Evolutionary conservation across 345 rosid genomes (phyloP), one percentile per base, ranked within the genome.

Genomic region (Moricandia arvensis): DNA sequence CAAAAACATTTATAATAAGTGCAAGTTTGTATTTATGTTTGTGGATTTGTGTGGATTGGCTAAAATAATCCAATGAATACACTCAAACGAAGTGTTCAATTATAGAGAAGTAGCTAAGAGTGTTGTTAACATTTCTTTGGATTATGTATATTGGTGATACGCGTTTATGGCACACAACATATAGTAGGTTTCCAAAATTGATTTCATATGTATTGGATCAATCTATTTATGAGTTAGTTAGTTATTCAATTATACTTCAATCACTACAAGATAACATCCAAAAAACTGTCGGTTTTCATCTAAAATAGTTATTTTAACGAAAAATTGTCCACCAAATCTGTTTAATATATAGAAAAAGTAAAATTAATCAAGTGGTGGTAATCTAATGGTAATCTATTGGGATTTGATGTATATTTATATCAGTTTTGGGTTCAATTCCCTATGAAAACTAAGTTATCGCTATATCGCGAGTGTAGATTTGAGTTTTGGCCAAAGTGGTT

Each of bases 11-110:
- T 11, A 21, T 16, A 2, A 1, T 12, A 57, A 57, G 54, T n/a
- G 37, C 47, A 24, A 63, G 37, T 51, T 72, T 53, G 59, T 53
- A 26, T 16, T 53, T 18, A 6, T 51, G 51, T 51, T 72, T 21
- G n/a, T 54, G 59, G 26, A 9, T 9, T 54, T 72, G 18, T 71
- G 59, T 71, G 24, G 54, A 47, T 70, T 59, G 24, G 75, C 63
- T 63, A 53, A 51, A 34, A 51, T 72, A 35, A 51, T 63, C 55
- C 49, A 61, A 0, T 38, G 57, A 73, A 64, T 29, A 69, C 63
- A 73, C 55, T 73, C 63, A 11, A 63, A 17, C 45, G 13, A 1
- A 21, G 27, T 62, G 37, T 47, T 60, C 49, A 61, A 71, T 47
- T 21, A 60, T 17, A 18, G 68, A 43, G 75, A 59, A n/a, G 8